Base-by-base conservation (phyloP, 225 moss, liverwort and hornwort genomes). In the Pseudisothecium myosuroides region DNA sequence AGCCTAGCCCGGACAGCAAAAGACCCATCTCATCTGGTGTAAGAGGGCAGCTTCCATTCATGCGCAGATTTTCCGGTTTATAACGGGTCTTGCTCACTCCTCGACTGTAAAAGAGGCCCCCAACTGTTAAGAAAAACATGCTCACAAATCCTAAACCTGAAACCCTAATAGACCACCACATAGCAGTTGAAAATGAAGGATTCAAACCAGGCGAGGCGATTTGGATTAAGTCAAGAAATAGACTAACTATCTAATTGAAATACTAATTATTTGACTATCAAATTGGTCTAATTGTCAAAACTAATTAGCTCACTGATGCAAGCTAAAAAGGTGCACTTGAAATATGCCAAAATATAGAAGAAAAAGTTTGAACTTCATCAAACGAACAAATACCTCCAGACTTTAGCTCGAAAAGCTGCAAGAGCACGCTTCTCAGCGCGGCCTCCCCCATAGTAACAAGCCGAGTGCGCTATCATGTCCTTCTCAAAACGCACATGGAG, bases 401-500 rank as follows among this genome's bases (percentile, higher is more conserved):
- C 67, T 77, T 86, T 88, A 68, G 90, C 89, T 80, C 95, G 93
- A 52, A 93, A 95, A 64, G 95, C 93, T 75, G 94, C 91, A 79
- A 95, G 94, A 41, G 94, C 92, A 65, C 91, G 93, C 92, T 93
- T 94, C 83, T 95, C 94, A 85, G 95, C 95, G 54, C 92, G 89
- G 39, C 95, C 95, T 88, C 95, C 95, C 17, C 93, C 92, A 71
- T 93, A 95, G 69, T 95, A 94, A 83, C 95, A 95, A 82, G 95
- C 93, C 55, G 94, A 95, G 83, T 95, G 95, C 36, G 95, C 94
- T 77, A 94, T 91, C 95, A 95, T 95, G 76, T 95, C 95, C 88
- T 94, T 95, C 88, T 95, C 94, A 91, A 95, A 95, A 69, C 95
- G 94, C 85, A 95, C 92, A 87, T 95, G 95, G 54, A 95, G 94